A percentile compares a stretch with the other conserved stretches of the same genome.
Evolutionary conservation across 441 rosid species (phyloP).

Genomic region (Biscutella auriculata): DNA sequence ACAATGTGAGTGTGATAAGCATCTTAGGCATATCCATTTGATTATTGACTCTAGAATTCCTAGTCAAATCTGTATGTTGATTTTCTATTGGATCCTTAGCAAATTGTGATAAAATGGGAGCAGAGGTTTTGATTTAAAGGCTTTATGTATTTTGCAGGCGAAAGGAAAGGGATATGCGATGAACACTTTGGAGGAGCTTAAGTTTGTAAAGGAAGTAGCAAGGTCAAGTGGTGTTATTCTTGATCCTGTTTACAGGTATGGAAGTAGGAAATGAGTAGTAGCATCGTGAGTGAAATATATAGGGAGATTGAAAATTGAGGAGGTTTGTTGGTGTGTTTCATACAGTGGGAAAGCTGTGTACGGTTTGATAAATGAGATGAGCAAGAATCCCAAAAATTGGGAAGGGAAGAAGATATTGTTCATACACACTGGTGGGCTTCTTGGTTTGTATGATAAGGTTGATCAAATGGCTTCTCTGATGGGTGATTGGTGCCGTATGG

Average conservation of each 20-base stretch:
- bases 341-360: conserved; percentile 78
- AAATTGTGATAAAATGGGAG: not conserved
- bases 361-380: conserved; percentile 64
- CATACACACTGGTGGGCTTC: conserved; percentile 80
- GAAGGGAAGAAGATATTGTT: conserved; percentile 72
- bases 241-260: conserved; percentile 82
- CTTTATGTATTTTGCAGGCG: conserved; percentile 49
- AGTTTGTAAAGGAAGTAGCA: conserved; percentile 74
- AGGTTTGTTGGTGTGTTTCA: not conserved
- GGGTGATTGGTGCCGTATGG: conserved; percentile 62
- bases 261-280: no score
- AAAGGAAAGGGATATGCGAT: conserved; percentile 83
- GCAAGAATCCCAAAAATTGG: conserved; percentile 57
- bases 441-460: conserved; percentile 69
- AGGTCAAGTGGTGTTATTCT: conserved; percentile 64
- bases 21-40: not conserved
- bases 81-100: not conserved
- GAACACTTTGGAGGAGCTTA: conserved; percentile 65
- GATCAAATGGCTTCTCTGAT: conserved; percentile 57
- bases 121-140: not conserved
- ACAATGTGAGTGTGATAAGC: conserved; percentile 47
- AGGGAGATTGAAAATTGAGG: no score
- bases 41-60: not conserved
- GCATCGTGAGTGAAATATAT: no score
- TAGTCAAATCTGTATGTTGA: not conserved